Percentiles rank a stretch among this genome's conserved stretches.
phyloP scores from a whole-genome alignment of 176 grass and related monocot species.

The Cenchrus purpureus region DNA sequence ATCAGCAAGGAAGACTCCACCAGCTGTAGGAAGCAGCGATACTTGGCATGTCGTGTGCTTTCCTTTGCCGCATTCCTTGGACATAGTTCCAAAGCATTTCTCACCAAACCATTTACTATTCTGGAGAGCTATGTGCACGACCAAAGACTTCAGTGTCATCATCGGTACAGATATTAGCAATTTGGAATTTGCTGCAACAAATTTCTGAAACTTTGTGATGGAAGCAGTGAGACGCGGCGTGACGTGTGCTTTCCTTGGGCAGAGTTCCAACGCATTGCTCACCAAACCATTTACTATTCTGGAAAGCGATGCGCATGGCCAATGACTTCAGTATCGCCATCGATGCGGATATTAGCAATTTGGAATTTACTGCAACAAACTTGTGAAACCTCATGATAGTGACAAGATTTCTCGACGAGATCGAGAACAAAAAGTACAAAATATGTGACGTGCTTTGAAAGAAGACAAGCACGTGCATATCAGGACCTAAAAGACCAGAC shows the following conservation, averaged over 20 bases:
- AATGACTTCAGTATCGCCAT: constrained; percentile 7
- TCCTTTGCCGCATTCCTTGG: constrained; percentile 89
- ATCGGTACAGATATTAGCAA: constrained; percentile 4
- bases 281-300: constrained; percentile 96
- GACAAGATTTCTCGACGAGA: not conserved
- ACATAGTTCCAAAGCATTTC: constrained; percentile 85
- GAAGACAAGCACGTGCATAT: not conserved
- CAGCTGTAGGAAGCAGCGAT: constrained; percentile 75
- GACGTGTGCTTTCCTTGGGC: constrained; percentile 92
- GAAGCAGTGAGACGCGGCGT: constrained; percentile 90
- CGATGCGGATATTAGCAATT: constrained; percentile 6
- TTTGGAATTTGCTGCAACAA: constrained; percentile 14
- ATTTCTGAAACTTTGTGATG: not conserved
- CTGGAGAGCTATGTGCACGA: constrained; percentile 35
- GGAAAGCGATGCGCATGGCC: constrained; percentile 16
- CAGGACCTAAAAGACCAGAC: not conserved
- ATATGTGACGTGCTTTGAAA: not conserved
- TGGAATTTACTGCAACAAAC: constrained; percentile 13
- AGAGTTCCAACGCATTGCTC: constrained; percentile 88
- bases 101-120: constrained; percentile 95
- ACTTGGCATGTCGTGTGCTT: constrained; percentile 94
- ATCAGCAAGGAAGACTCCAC: constrained; percentile 67
- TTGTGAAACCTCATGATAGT: not conserved
- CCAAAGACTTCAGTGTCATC: not conserved
- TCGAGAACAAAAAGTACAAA: constrained; percentile 6